phyloP scores from a whole-genome alignment of 2,329 filamentous ascomycete species.

The Xylariaceae sp. region DNA sequence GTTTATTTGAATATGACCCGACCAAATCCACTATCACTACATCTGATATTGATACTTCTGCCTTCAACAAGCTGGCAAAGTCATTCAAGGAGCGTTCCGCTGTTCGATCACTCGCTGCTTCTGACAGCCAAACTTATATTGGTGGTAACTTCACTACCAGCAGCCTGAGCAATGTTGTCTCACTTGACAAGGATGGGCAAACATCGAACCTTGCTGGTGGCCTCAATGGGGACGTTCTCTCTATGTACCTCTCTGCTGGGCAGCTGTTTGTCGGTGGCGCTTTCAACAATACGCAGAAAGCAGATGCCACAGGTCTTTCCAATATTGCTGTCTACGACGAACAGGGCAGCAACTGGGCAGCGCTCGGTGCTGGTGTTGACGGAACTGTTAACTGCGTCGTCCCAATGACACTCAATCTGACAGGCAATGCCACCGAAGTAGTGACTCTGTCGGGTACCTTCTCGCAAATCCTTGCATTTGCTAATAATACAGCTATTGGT shows the following conservation, averaged over 20 bases:
- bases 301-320: constrained; percentile 60
- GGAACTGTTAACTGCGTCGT: constrained; percentile 73
- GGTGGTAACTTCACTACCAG: constrained; percentile 78
- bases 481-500: constrained; percentile 53
- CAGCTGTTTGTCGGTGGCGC: constrained; percentile 77
- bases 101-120: constrained; percentile 64
- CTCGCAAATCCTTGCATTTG: constrained; percentile 65
- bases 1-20: constrained; percentile 85
- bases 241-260: constrained; percentile 64
- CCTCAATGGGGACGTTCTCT: constrained; percentile 72
- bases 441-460: constrained; percentile 82
- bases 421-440: constrained; percentile 58
- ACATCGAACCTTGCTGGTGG: constrained; percentile 65
- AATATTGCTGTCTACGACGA: constrained; percentile 76
- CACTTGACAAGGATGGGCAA: constrained; percentile 61
- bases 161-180: constrained; percentile 70
- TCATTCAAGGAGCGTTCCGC: constrained; percentile 64
- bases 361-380: constrained; percentile 82
- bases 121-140: constrained; percentile 65
- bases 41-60: constrained; percentile 64
- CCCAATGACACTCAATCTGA: constrained; percentile 75
- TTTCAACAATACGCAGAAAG: constrained; percentile 70
- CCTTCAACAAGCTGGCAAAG: constrained; percentile 72
- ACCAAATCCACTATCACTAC: constrained; percentile 53
- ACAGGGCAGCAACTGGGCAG: constrained; percentile 63